These are phyloP conservation scores for Leccinum olivaceoglutinosum DNA, from an alignment of 1,284 basidiomycete species.

Conservation along the genomic window DNA sequence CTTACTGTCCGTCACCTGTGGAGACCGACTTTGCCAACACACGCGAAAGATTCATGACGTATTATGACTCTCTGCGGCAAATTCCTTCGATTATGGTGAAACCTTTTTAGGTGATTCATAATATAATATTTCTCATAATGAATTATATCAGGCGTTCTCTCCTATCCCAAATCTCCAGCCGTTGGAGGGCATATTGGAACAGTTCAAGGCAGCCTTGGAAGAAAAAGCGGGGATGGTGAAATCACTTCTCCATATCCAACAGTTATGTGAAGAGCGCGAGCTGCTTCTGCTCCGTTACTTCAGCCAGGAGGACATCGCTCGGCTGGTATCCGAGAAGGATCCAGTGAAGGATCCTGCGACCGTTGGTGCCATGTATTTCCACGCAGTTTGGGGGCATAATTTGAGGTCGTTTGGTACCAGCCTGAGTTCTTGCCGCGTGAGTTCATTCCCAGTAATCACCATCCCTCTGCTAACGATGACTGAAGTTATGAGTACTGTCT, in stretches of 20 bases:
- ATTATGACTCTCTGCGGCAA: background rate
- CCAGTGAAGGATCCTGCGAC: background rate
- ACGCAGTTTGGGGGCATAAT: background rate
- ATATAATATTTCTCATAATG: background rate
- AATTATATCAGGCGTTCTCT: background rate
- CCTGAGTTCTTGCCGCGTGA: background rate
- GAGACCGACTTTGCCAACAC: background rate
- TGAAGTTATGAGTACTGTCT: background rate
- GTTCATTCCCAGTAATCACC: background rate
- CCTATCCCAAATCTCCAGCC: background rate
- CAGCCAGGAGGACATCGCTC: background rate
- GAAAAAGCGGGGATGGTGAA: background rate
- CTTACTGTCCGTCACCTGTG: no score
- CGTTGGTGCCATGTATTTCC: background rate
- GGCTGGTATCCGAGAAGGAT: background rate
- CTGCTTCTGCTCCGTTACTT: background rate
- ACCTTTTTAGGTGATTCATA: background rate
- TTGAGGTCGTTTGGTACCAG: background rate
- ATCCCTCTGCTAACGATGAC: background rate
- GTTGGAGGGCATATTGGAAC: background rate
- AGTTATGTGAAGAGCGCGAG: background rate
- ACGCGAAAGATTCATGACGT: background rate
- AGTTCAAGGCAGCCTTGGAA: background rate
- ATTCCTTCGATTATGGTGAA: background rate
- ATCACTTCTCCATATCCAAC: background rate